phyloP scores from a whole-genome alignment of 2,329 filamentous ascomycete species.

The Venturiaceae sp. region DNA sequence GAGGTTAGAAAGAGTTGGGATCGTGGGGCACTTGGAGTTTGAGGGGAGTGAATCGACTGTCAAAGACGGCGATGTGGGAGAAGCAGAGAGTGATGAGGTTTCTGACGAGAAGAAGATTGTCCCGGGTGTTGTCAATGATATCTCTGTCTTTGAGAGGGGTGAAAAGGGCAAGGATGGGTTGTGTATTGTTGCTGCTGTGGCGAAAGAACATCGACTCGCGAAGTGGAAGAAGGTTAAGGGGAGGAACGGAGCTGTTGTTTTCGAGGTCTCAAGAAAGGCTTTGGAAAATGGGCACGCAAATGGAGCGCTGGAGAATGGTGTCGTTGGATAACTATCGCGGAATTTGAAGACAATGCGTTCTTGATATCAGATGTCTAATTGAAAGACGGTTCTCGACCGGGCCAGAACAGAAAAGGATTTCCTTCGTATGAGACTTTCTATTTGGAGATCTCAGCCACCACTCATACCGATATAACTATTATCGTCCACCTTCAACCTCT shows the following conservation, averaged over 20 bases:
- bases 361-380: not conserved
- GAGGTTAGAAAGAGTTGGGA: slow-evolving; percentile 62
- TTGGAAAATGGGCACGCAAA: not conserved
- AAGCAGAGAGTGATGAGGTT: slow-evolving; percentile 12
- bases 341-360: not conserved
- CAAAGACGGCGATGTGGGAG: slow-evolving; percentile 13
- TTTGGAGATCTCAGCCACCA: no score
- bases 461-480: not conserved
- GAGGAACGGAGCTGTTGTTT: slow-evolving; percentile 6
- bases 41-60: slow-evolving; percentile 9
- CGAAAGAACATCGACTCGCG: slow-evolving; percentile 77
- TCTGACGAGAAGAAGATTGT: slow-evolving; percentile 25
- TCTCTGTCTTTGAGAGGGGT: slow-evolving; percentile 78
- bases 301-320: not conserved
- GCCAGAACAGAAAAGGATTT: no score
- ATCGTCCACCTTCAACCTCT: not conserved
- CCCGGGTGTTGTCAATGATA: slow-evolving; percentile 77
- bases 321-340: not conserved
- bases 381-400: not conserved
- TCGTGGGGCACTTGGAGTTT: slow-evolving; percentile 39
- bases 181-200: slow-evolving; percentile 76
- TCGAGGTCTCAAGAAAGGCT: not conserved
- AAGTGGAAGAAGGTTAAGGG: slow-evolving; percentile 59
- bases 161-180: slow-evolving; percentile 64
- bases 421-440: no score